Evolutionary conservation across 768 basidiomycete genomes (phyloP), one percentile per base, ranked within the genome.

Genomic region (Pleurotus cornucopiae): DNA sequence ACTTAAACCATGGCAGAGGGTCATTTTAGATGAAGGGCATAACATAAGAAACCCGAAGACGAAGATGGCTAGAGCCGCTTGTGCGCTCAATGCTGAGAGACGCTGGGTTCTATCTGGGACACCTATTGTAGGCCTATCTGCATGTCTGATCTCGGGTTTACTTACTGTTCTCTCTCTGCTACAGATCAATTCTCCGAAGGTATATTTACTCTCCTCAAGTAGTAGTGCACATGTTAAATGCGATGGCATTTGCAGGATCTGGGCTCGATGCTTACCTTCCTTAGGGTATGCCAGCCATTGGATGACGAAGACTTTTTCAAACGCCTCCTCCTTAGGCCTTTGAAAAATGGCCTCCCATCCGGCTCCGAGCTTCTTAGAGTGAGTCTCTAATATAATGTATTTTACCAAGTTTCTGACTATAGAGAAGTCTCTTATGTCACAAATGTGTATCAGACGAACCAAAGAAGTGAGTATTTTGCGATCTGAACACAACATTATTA

Each of bases 1-100:
- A 56, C 45, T 25, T 18, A 16, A 44, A 9, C 37, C 37, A 23
- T 20, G 11, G 6, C 40, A 89, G 85, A 77, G 94, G 56, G 67
- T 95, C 41, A 82, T 96, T 18, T 73, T 95, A 4, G 94, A 97
- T 61, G 94, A 97, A 71, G 94, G 91, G 0, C 94, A 97, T 64
- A 85, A 66, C 21, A 87, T 97, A 59, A 84, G 92, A 51, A 97
- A 96, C 66, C 82, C 89, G 2, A 88, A 79, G 67, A 92, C 94
- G 0, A 91, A 94, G 73, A 91, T 89, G 81, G 79, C 90, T 6
- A 75, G 78, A 61, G 86, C 89, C 0, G 83, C 85, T 1, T 84
- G 76, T 56, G 81, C 68, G 14, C 72, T 93, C 20, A 69, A 71
- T 14, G 88, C 86, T 0, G 80, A 93, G 61, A 81, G 86, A 58